These are phyloP conservation scores for Trypanosoma cruzi DNA, from an alignment of 208 protist species.

Conservation along the genomic window DNA sequence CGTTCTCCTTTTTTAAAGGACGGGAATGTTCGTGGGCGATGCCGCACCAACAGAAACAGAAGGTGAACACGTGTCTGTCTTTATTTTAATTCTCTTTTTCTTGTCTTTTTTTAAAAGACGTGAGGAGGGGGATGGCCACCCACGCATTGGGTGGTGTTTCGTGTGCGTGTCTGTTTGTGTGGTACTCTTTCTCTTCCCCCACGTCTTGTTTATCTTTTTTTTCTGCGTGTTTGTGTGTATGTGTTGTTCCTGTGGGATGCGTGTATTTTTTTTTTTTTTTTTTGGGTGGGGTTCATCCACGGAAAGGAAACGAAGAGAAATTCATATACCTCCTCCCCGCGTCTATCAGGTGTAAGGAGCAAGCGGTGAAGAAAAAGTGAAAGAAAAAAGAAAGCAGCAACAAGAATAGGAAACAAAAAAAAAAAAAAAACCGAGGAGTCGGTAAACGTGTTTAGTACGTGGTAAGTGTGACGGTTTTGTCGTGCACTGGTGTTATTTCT, in stretches of 20 bases:
- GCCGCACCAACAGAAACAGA: neutral
- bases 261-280: neutral
- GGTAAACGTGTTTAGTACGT: neutral
- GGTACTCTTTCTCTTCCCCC: too few relatives aligned
- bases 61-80: neutral
- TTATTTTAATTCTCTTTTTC: neutral
- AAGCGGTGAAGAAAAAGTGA: neutral
- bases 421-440: neutral
- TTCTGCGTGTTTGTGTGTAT: too few relatives aligned
- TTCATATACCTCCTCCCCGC: neutral
- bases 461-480: neutral
- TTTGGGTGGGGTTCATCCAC: neutral
- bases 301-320: neutral
- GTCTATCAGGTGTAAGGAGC: neutral
- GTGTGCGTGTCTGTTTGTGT: too few relatives aligned
- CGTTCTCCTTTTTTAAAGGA: neutral
- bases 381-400: neutral
- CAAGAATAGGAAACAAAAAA: constrained; percentile 3
- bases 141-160: too few relatives aligned
- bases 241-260: neutral
- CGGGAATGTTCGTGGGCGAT: neutral
- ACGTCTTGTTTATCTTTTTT: too few relatives aligned
- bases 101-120: neutral
- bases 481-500: neutral
- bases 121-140: neutral